A percentile compares a stretch with the other conserved stretches of the same genome.
Evolutionary conservation across 768 basidiomycete species (phyloP).

Genomic region (Calocybe gangraenosa): DNA sequence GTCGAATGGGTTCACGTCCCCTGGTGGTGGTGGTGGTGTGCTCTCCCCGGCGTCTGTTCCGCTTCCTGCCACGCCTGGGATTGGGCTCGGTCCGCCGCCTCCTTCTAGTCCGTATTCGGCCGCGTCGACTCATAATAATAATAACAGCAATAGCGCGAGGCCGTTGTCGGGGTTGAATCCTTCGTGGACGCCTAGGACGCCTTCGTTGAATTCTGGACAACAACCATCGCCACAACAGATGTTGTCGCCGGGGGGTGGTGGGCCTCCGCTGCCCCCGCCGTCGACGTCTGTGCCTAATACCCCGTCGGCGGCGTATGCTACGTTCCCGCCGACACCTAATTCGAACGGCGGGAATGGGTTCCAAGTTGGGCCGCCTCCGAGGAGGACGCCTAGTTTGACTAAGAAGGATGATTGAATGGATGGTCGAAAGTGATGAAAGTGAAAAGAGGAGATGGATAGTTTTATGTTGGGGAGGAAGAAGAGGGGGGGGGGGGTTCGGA

Average conservation of each 20-base stretch:
- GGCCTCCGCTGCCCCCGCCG: conserved; percentile 8
- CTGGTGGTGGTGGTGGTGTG: no score
- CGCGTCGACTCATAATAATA: conserved; percentile 5
- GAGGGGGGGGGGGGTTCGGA: no score
- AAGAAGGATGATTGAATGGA: conserved; percentile 33
- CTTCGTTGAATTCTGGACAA: no score
- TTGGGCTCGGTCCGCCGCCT: neutral
- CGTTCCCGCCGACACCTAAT: conserved; percentile 31
- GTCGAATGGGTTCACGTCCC: conserved; percentile 25
- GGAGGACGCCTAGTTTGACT: conserved; percentile 13
- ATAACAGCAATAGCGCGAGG: conserved; percentile 6
- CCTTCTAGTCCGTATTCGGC: neutral
- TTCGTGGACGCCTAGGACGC: conserved; percentile 14
- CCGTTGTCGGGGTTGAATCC: conserved; percentile 14
- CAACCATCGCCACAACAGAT: neutral
- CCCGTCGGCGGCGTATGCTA: conserved; percentile 27
- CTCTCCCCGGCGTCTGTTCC: no score
- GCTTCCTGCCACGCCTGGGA: no score
- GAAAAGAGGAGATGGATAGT: no score
- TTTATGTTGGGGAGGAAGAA: no score
- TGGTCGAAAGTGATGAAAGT: no score
- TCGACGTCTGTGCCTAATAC: conserved; percentile 26
- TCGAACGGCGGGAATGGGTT: conserved; percentile 23
- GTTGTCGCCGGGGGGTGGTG: neutral
- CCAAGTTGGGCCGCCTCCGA: conserved; percentile 21